Base-by-base conservation (phyloP, 352 stramenopile genomes). In the Globisporangium splendens region DNA sequence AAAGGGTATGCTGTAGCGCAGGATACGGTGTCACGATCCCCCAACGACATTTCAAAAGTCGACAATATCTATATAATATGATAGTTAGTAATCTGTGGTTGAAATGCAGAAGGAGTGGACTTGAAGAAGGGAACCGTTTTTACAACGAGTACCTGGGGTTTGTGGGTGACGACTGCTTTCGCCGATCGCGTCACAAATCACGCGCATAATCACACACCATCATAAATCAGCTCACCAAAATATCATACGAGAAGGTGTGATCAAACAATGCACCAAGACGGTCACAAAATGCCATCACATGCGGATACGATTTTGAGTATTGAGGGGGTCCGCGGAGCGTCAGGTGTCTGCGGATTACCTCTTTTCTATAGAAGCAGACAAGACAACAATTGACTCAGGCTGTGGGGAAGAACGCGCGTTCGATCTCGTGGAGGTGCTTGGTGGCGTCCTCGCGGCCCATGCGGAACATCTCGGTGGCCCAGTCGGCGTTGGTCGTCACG, bases 371-470 rank as follows among this genome's bases (percentile, higher is more conserved):
- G 2, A 31, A 31, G 24, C 24, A 31, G n/a, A n/a, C n/a, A n/a
- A n/a, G n/a, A n/a, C n/a, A n/a, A n/a, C n/a, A n/a, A n/a, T n/a
- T n/a, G n/a, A n/a, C n/a, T 24, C 31, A 63, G 12, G 18, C 39
- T 18, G 31, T 24, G 5, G 44, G 31, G 46, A 66, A 68, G 56
- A 68, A 68, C 13, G 47, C 31, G 1, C 59, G 56, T 33, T 91
- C 77, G 42, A 93, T 63, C 65, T 92, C 82, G 48, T 84, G 66
- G 43, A 94, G 59, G 56, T 89, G 76, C 54, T 76, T 75, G 50
- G 73, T 54, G n/a, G 78, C 76, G 59, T 94, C 84, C 60, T 88
- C 69, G 54, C 82, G 82, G 15, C 82, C 82, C 82, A 88, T 90
- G 54, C 85, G 69, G 56, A 92, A 92, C 43, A 90, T 61, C 51